Evolutionary conservation across 805 yeast genomes (phyloP), one percentile per base, ranked within the genome.

Genomic region (Kodamaea hsintzibuensis): DNA sequence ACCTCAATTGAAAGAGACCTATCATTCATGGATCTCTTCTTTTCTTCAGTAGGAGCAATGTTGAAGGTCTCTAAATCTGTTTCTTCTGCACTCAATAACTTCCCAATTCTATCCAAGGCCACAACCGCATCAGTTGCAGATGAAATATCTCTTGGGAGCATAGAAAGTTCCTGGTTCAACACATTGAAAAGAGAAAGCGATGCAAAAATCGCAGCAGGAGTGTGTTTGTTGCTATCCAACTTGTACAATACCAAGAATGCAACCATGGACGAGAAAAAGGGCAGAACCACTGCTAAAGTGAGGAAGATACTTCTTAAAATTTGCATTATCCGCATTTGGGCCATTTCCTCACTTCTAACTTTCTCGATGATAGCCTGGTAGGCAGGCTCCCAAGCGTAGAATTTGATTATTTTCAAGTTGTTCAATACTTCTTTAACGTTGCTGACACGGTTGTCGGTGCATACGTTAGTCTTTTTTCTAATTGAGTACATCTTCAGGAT

Each of bases 311-410:
- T 88, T 66, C 92, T 82, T 25, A 82, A 66, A 42, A 84, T 74
- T 63, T 89, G 92, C 76, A 90, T 81, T 51, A 71, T 74, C 56
- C 84, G 78, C 55, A 91, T 79, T 49, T 76, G 73, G 3, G 63
- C 60, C 80, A 88, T 84, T 70, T 91, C 98, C 18, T 72, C 63
- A 0, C 66, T 62, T 66, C 98, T 81, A 22, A 82, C 74, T 9
- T 74, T 77, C 13, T 81, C 64, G 25, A 92, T 79, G 50, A 79
- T 73, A 8, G 77, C 68, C 51, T 78, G 77, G 65, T 90, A 92
- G 0, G 97, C 91, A 30, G 76, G 77, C 70, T 92, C 98, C 97
- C 97, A 92, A 0, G 96, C 89, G 67, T 91, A 92, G 67, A 81
- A 89, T 72, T 92, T 92, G 68, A 92, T 89, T 66, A 86, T 79